Evolutionary conservation across 148 eudicot genomes (phyloP), one percentile per base, ranked within the genome.

Genomic region (Chenopodium album): DNA sequence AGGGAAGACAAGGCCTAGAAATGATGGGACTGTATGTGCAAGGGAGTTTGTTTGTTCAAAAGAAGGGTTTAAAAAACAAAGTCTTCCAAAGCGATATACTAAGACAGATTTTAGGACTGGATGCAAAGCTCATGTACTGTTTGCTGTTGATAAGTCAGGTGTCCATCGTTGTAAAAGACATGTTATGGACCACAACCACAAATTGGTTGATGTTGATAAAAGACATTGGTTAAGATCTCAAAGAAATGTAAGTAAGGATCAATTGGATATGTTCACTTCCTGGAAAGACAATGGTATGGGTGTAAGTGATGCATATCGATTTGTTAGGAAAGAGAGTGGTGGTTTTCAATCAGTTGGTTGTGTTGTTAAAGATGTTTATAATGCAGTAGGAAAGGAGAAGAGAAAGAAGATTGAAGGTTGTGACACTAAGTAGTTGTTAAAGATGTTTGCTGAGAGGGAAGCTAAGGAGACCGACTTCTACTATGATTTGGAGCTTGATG

Each of bases 401-500:
- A 16, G 2, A 5, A 71, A 14, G 8, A 32, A 14, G 75, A 32
- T 71, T 31, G 23, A 41, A 13, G 75, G 48, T 13, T 34, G 23
- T 71, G 75, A 71, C 34, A 19, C 75, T 13, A 16, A 71, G 34
- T 4, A 32, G 7, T 31, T 71, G 22, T 23, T 71, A 12, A 31
- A 71, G 7, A 71, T 32, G 4, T 13, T 71, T 17, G 16, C 4
- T 6, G 14, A 34, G 48, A 71, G 75, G 50, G 10, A 32, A 29
- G 12, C 11, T 17, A 37, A 34, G 9, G 75, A 37, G 23, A 19
- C 20, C 1, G 52, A 71, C 10, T 71, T 71, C 23, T 71, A 32
- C 48, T 71, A 71, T 71, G 75, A 71, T 16, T 16, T 71, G 20
- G 75, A 71, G n/a, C 23, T 71, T 13, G 75, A 71, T 26, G 26